Conservation (phyloP, 1,284 basidiomycete genomes). For the Grifola frondosa region DNA sequence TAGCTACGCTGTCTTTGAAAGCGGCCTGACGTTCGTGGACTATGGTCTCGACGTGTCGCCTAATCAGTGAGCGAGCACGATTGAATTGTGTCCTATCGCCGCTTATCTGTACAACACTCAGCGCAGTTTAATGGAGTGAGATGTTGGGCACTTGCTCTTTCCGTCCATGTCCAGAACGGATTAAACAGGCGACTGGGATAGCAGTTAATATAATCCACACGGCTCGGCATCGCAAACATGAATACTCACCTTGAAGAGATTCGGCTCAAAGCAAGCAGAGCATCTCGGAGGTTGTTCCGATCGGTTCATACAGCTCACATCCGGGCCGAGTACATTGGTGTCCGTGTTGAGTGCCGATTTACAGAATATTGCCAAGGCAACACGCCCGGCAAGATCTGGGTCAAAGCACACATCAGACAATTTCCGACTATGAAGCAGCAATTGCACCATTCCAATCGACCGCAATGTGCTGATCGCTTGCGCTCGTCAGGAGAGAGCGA, state of each 20-base stretch:
- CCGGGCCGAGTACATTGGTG: constrained; percentile 7
- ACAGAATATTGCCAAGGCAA: constrained; percentile 18
- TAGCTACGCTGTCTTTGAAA: background rate
- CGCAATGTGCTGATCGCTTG: constrained; percentile 6
- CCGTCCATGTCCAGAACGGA: constrained; percentile 20
- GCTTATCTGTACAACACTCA: background rate
- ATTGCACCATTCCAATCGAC: constrained; percentile 22
- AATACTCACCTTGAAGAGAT: constrained; percentile 15
- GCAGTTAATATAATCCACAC: too few species aligned
- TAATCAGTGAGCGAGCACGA: constrained; percentile 8
- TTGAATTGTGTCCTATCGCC: constrained; percentile 7
- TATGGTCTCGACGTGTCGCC: constrained; percentile 5
- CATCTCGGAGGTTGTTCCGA: constrained; percentile 9
- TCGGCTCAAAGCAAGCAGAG: constrained; percentile 8
- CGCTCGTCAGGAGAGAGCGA: constrained; percentile 7
- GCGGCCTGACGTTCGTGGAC: constrained; percentile 2
- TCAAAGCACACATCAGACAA: background rate
- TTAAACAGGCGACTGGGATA: constrained; percentile 19
- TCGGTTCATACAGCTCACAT: constrained; percentile 11
- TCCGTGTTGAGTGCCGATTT: constrained; percentile 14
- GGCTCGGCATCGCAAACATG: too few species aligned
- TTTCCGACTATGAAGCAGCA: background rate
- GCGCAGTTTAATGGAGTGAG: background rate
- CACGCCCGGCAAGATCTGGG: constrained; percentile 19
- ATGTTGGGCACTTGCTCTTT: constrained; percentile 10